phyloP scores from a whole-genome alignment of 345 rosid genomes.

The Gossypium raimondii region DNA sequence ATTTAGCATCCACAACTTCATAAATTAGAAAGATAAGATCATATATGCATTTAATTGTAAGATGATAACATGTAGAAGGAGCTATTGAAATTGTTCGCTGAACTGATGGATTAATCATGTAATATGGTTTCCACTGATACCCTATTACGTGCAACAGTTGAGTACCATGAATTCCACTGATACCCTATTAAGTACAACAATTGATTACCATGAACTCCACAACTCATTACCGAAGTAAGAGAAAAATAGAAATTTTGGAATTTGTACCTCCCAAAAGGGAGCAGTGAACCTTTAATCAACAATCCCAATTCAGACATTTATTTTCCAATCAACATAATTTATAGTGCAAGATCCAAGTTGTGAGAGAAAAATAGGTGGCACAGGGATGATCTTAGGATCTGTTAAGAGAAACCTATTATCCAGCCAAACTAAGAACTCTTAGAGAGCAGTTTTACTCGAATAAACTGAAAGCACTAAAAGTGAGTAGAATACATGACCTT shows the following conservation, averaged over 20 bases:
- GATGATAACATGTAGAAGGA: background rate
- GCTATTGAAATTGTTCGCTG: background rate
- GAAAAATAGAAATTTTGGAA: background rate
- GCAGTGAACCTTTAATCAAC: background rate
- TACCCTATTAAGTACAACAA: too few relatives aligned
- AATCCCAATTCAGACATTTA: background rate
- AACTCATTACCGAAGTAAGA: background rate
- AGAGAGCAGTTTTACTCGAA: background rate
- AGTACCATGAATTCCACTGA: too few relatives aligned
- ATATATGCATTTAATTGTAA: background rate
- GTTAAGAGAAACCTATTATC: background rate
- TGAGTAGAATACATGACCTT: background rate
- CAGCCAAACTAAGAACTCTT: background rate
- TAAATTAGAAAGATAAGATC: background rate
- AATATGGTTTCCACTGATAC: background rate
- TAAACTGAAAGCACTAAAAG: background rate
- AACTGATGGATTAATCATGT: constrained; percentile 2
- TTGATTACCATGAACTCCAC: background rate
- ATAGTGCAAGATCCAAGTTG: constrained; percentile 2
- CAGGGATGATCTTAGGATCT: background rate
- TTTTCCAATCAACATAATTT: background rate
- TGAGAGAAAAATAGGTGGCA: background rate
- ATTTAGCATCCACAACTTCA: background rate
- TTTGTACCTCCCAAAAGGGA: background rate
- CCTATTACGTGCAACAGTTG: background rate